A percentile compares a stretch with the other conserved stretches of the same genome.
phyloP scores from a whole-genome alignment of 2,329 filamentous ascomycete genomes.

The Stagonosporopsis vannaccii region DNA sequence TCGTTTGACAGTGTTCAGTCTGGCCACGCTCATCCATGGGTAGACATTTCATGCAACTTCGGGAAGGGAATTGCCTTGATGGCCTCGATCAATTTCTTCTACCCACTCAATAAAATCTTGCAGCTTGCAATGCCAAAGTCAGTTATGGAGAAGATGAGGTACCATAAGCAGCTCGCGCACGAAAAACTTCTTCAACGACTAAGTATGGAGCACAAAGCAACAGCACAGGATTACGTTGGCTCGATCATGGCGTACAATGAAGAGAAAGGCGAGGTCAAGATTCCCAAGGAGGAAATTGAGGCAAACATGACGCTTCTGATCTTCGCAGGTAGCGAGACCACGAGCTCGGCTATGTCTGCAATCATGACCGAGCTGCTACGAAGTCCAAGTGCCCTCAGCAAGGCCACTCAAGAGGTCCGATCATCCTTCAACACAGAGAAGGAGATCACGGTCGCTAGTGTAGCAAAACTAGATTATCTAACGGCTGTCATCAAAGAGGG shows the following conservation, averaged over 20 bases:
- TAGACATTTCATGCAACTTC: conserved; percentile 30
- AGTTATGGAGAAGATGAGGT: conserved; percentile 39
- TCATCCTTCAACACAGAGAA: conserved; percentile 26
- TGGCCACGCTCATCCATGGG: conserved; percentile 42
- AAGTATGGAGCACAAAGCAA: conserved; percentile 10
- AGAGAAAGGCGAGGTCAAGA: conserved; percentile 27
- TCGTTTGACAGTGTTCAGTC: conserved; percentile 52
- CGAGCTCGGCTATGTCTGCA: conserved; percentile 48
- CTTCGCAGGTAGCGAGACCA: conserved; percentile 55
- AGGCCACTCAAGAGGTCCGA: conserved; percentile 35
- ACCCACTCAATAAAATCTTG: conserved; percentile 32
- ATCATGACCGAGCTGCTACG: conserved; percentile 43
- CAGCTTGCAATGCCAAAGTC: conserved; percentile 31
- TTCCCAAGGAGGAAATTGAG: conserved; percentile 43
- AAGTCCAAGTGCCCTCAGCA: conserved; percentile 30
- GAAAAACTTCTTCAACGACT: conserved; percentile 18
- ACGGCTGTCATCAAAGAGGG: conserved; percentile 48
- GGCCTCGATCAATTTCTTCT: conserved; percentile 47
- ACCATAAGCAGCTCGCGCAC: conserved; percentile 20
- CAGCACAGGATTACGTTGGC: conserved; percentile 34
- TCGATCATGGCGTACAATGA: conserved; percentile 35
- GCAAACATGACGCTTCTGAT: conserved; percentile 44
- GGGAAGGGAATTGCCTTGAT: conserved; percentile 42
- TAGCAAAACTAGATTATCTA: conserved; percentile 31
- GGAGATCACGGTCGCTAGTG: conserved; percentile 31